These are phyloP conservation scores for Waitea zeae DNA, from an alignment of 1,284 basidiomycete genomes.

Conservation along the genomic window DNA sequence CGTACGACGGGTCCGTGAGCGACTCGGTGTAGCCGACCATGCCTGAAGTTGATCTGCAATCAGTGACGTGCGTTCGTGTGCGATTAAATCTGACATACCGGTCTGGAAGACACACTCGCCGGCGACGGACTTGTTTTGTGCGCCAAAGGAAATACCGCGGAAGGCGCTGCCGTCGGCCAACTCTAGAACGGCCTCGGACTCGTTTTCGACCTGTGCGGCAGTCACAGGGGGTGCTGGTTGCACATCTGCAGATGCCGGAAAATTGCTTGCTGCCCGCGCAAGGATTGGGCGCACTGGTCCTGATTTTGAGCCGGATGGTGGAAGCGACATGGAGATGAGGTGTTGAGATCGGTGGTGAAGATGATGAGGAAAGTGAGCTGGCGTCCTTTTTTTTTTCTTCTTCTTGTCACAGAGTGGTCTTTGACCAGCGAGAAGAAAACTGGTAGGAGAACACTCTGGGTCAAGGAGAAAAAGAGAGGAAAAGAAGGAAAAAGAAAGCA, in stretches of 20 bases:
- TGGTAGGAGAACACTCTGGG: too few species aligned
- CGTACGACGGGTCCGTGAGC: slow-evolving; percentile 96
- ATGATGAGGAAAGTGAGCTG: too few species aligned
- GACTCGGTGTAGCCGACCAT: slow-evolving; percentile 99
- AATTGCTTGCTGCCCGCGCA: slow-evolving; percentile 25
- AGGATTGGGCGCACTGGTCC: slow-evolving; percentile 24
- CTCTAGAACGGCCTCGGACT: slow-evolving; percentile 62
- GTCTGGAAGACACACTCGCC: slow-evolving; percentile 99
- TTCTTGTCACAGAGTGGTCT: too few species aligned
- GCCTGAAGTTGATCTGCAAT: slow-evolving; percentile 28
- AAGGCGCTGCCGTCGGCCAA: slow-evolving; percentile 83
- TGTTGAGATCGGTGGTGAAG: too few species aligned
- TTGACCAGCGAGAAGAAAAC: too few species aligned
- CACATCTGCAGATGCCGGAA: slow-evolving; percentile 20
- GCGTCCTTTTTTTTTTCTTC: too few species aligned
- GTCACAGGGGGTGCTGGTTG: slow-evolving; percentile 35
- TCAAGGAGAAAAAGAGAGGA: too few species aligned
- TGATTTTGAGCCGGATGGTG: slow-evolving; percentile 11
- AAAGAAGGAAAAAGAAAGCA: too few species aligned
- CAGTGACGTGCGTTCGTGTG: neutral
- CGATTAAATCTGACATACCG: slow-evolving; percentile 34
- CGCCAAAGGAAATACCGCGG: slow-evolving; percentile 88
- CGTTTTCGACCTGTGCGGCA: slow-evolving; percentile 13
- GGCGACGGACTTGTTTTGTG: slow-evolving; percentile 76
- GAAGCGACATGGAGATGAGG: slow-evolving; percentile 19